Percentiles rank a stretch among this genome's conserved stretches.
Conservation (phyloP, 805 yeast genomes). For the Saccharomyces kudriavzevii region DNA sequence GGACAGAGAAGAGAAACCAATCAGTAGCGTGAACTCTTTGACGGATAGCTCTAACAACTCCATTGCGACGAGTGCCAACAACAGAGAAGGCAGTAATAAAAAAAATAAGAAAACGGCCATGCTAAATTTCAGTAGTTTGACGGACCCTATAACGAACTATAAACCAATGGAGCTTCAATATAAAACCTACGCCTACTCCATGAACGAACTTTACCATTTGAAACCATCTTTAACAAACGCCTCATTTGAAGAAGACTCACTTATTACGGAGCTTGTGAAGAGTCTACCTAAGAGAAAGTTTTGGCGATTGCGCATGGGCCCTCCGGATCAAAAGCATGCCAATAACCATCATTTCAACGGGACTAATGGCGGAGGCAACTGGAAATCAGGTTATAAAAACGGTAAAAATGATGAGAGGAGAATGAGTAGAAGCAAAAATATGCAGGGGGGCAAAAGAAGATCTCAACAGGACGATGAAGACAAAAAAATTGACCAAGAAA, state of each 20-base stretch:
- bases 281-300: constrained; percentile 41
- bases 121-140: not conserved
- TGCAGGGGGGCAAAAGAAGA: constrained; percentile 9
- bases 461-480: constrained; percentile 19
- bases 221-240: not conserved
- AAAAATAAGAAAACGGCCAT: not conserved
- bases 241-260: constrained; percentile 1
- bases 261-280: constrained; percentile 28
- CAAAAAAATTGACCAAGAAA: constrained; percentile 28
- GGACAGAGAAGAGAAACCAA: not conserved
- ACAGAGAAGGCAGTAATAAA: not conserved
- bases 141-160: constrained; percentile 8
- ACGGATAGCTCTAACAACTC: not conserved
- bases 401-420: constrained; percentile 12
- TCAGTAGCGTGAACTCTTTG: not conserved
- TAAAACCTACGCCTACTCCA: constrained; percentile 20
- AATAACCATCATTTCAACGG: constrained; percentile 5
- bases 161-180: constrained; percentile 10
- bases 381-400: constrained; percentile 8
- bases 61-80: not conserved
- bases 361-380: constrained; percentile 8
- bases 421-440: constrained; percentile 14
- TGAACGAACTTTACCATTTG: constrained; percentile 19
- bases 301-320: constrained; percentile 37
- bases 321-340: constrained; percentile 9